A percentile compares a stretch with the other conserved stretches of the same genome.
These are phyloP conservation scores for Aspergillus latus DNA, from an alignment of 2,329 filamentous ascomycete genomes.

Conservation along the genomic window DNA sequence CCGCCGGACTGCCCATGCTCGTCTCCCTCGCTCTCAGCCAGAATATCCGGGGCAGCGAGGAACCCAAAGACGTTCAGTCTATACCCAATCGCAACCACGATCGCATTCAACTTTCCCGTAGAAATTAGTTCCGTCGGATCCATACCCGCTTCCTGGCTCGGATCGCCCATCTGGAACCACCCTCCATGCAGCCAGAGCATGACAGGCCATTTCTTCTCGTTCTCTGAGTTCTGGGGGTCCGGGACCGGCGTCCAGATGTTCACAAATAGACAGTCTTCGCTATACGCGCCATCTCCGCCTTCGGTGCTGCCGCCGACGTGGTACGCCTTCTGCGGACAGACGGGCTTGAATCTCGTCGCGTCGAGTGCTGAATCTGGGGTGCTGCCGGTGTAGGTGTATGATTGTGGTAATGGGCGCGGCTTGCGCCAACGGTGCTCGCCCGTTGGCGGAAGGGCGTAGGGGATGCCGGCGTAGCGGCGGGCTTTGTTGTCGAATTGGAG, in stretches of 20 bases:
- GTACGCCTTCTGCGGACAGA: constrained; percentile 38
- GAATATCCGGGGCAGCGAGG: constrained; percentile 37
- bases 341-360: constrained; percentile 37
- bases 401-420: constrained; percentile 34
- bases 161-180: constrained; percentile 51
- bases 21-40: constrained; percentile 16
- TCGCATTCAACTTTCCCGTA: constrained; percentile 34
- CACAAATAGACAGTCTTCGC: constrained; percentile 53
- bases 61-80: constrained; percentile 53
- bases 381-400: constrained; percentile 26
- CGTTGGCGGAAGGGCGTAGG: constrained; percentile 44
- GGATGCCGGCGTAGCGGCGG: constrained; percentile 35
- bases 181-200: constrained; percentile 44
- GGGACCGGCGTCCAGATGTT: constrained; percentile 51
- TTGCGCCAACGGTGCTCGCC: constrained; percentile 42
- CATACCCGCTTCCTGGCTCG: constrained; percentile 43
- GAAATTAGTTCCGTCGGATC: constrained; percentile 45
- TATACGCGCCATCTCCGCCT: constrained; percentile 23
- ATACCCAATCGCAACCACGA: constrained; percentile 51
- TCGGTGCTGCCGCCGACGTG: constrained; percentile 10
- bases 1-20: constrained; percentile 23
- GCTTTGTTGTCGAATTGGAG: constrained; percentile 25
- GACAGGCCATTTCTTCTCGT: constrained; percentile 30
- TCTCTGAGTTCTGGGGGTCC: constrained; percentile 9
- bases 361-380: constrained; percentile 29